phyloP scores from a whole-genome alignment of 1,284 basidiomycete genomes.

The Trametes versicolor region DNA sequence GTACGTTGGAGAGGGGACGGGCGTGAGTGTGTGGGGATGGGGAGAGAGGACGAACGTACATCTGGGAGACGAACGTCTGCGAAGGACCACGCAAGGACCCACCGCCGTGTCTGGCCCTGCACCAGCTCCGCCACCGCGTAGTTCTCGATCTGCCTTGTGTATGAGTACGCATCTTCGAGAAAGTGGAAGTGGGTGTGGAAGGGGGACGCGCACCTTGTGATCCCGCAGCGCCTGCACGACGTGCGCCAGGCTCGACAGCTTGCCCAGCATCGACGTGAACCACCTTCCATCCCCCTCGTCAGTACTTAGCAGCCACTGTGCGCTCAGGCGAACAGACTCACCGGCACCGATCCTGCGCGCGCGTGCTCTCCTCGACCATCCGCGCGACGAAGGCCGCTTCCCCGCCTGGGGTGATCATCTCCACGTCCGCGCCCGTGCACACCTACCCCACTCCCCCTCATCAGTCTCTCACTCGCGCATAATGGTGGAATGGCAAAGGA shows the following conservation, averaged over 20 bases:
- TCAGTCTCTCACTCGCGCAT: not conserved
- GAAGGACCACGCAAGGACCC: slow-evolving; percentile 91
- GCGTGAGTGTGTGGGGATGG: too few relatives aligned
- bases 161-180: not conserved
- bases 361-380: slow-evolving; percentile 83
- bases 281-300: slow-evolving; percentile 60
- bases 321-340: too few relatives aligned
- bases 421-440: slow-evolving; percentile 84
- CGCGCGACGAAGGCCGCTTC: slow-evolving; percentile 81
- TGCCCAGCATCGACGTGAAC: slow-evolving; percentile 95
- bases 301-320: too few relatives aligned
- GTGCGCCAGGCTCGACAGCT: slow-evolving; percentile 74
- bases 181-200: too few relatives aligned
- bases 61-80: slow-evolving; percentile 73
- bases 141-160: slow-evolving; percentile 72
- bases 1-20: too few relatives aligned
- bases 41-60: slow-evolving; percentile 67
- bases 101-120: slow-evolving; percentile 88
- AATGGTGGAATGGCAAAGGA: not conserved
- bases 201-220: slow-evolving; percentile 62
- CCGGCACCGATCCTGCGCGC: slow-evolving; percentile 59
- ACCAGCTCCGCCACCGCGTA: slow-evolving; percentile 86
- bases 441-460: slow-evolving; percentile 64
- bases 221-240: slow-evolving; percentile 68
- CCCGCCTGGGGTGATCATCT: slow-evolving; percentile 90